Evolutionary conservation across 768 basidiomycete species (phyloP).

Genomic region (Leccinum pellstonianum): DNA sequence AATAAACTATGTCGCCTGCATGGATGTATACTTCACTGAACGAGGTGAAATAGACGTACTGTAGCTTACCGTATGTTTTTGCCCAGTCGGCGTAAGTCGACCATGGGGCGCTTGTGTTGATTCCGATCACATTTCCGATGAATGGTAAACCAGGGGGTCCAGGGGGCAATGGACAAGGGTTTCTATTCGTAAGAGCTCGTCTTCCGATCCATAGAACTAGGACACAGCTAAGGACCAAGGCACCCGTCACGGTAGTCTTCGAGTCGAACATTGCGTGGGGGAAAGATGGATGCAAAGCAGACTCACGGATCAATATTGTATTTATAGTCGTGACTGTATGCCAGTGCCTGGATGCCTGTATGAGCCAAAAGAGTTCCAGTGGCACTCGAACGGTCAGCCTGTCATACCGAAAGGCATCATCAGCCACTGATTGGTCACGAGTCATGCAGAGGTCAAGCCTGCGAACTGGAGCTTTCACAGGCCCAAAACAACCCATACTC

Average conservation of each 20-base stretch:
- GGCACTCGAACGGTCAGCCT: not conserved
- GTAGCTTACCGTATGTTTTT: not conserved
- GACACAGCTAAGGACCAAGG: not conserved
- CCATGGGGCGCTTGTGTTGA: not conserved
- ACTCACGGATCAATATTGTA: not conserved
- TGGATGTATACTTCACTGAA: not conserved
- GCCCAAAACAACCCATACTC: not conserved
- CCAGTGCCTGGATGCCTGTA: not conserved
- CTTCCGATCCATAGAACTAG: not conserved
- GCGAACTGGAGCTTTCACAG: not conserved
- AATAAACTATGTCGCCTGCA: not conserved
- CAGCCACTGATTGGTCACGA: no score
- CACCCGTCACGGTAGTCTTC: not conserved
- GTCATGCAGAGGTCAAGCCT: no score
- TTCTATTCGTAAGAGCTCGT: not conserved
- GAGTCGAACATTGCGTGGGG: not conserved
- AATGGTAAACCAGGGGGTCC: not conserved
- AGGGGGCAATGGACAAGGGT: not conserved
- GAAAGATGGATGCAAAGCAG: not conserved
- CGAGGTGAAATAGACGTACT: not conserved
- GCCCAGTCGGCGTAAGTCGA: not conserved
- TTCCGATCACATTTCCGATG: not conserved
- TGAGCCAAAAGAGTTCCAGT: not conserved
- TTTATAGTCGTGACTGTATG: not conserved
- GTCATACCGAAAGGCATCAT: no score